These are phyloP conservation scores for Ampelomyces quisqualis DNA, from an alignment of 2,329 filamentous ascomycete species.

Conservation along the genomic window DNA sequence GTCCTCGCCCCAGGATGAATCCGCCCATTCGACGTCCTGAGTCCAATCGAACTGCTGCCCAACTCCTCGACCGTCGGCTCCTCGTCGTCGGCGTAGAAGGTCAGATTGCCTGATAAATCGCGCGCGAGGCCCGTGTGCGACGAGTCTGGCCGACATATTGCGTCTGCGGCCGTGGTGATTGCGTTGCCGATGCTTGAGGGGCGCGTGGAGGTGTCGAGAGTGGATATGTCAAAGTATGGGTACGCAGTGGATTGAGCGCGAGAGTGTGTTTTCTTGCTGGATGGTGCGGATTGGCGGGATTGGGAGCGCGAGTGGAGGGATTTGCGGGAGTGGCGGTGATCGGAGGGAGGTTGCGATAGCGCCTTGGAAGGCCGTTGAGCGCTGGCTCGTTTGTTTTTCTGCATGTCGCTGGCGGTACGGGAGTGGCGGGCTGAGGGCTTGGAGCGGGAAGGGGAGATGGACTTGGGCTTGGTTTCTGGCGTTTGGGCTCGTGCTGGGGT, in stretches of 20 bases:
- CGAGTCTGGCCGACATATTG: background rate
- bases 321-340: conserved; percentile 29
- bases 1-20: conserved; percentile 7
- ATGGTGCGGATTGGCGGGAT: conserved; percentile 18
- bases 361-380: conserved; percentile 3
- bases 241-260: conserved; percentile 34
- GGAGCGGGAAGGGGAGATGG: conserved; percentile 20
- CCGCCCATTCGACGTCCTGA: conserved; percentile 13
- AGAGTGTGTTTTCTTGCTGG: conserved; percentile 19
- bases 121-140: conserved; percentile 13
- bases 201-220: conserved; percentile 5
- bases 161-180: conserved; percentile 5
- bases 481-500: conserved; percentile 2
- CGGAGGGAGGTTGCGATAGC: conserved; percentile 12
- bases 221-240: conserved; percentile 26
- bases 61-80: conserved; percentile 21
- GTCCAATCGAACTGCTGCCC: conserved; percentile 18
- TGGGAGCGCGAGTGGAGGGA: conserved; percentile 25
- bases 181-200: conserved; percentile 9
- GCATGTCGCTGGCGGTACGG: conserved; percentile 5
- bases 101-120: conserved; percentile 23
- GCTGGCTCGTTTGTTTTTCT: conserved; percentile 8
- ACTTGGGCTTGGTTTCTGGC: conserved; percentile 9
- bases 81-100: conserved; percentile 24
- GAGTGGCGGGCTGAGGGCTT: conserved; percentile 15